phyloP scores from a whole-genome alignment of 106 monocot genomes.

The Narthecium ossifragum region DNA sequence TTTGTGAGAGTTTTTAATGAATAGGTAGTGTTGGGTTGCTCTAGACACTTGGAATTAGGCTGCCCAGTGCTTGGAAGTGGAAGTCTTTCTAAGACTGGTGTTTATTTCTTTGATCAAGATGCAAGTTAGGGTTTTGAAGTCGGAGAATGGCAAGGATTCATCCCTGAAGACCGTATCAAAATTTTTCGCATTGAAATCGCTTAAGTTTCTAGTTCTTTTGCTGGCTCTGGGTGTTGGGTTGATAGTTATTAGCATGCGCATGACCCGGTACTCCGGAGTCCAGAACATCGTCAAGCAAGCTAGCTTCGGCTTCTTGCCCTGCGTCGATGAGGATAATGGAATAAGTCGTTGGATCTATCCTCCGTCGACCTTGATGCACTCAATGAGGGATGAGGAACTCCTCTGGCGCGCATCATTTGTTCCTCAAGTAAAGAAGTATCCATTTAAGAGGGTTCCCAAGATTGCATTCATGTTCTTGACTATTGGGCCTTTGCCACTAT shows the following conservation, averaged over 20 bases:
- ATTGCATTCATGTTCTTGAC: constrained; percentile 59
- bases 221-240: constrained; percentile 19
- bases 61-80: not conserved
- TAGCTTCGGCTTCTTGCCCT: not conserved
- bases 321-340: not conserved
- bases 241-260: constrained; percentile 19
- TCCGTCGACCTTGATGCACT: constrained; percentile 26
- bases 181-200: constrained; percentile 7
- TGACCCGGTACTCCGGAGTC: constrained; percentile 9
- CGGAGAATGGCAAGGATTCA: constrained; percentile 29
- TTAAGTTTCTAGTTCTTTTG: constrained; percentile 18
- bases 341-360: constrained; percentile 34
- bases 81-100: not conserved
- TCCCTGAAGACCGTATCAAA: constrained; percentile 12
- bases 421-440: constrained; percentile 42
- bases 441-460: constrained; percentile 49
- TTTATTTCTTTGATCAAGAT: constrained; percentile 6
- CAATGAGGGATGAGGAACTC: constrained; percentile 47
- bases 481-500: constrained; percentile 39
- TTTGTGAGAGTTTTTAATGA: too few relatives aligned
- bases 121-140: constrained; percentile 18
- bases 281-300: not conserved
- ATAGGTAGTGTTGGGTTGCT: too few relatives aligned
- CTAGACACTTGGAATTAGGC: not conserved
- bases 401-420: constrained; percentile 45